Percentiles rank a stretch among this genome's conserved stretches.
phyloP scores from a whole-genome alignment of 495 filamentous ascomycete genomes.

The Lepidopterella palustris region DNA sequence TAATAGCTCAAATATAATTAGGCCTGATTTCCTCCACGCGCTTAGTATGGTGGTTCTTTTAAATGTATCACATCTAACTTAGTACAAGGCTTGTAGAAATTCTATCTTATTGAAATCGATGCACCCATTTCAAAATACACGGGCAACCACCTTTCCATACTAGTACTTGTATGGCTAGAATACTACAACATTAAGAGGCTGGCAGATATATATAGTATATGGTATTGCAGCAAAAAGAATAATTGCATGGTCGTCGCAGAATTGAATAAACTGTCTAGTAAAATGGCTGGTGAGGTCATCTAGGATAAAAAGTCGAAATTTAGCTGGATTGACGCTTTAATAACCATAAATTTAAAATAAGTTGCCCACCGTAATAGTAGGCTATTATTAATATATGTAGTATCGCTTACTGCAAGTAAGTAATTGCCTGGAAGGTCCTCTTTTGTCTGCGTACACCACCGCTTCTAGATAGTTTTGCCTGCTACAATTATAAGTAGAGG shows the following conservation, averaged over 20 bases:
- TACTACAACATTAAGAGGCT: not conserved
- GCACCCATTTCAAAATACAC: not conserved
- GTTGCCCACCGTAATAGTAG: too few relatives aligned
- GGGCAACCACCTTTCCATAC: not conserved
- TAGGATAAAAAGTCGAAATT: too few relatives aligned
- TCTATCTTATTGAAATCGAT: not conserved
- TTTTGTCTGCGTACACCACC: too few relatives aligned
- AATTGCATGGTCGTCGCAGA: not conserved
- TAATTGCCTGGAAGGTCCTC: too few relatives aligned
- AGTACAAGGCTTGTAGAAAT: not conserved
- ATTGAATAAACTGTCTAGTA: not conserved
- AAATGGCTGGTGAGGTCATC: too few relatives aligned
- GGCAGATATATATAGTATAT: not conserved
- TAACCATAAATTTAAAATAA: too few relatives aligned
- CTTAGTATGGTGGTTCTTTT: not conserved
- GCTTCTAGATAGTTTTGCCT: too few relatives aligned
- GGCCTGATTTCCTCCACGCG: not conserved
- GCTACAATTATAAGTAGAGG: too few relatives aligned
- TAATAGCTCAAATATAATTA: not conserved
- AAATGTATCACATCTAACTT: not conserved
- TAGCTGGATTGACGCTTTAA: too few relatives aligned
- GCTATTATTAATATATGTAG: too few relatives aligned
- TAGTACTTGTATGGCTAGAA: not conserved
- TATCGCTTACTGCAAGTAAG: too few relatives aligned
- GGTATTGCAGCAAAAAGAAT: not conserved